Conservation (phyloP, 352 stramenopile genomes). For the Globisporangium mamillatum region DNA sequence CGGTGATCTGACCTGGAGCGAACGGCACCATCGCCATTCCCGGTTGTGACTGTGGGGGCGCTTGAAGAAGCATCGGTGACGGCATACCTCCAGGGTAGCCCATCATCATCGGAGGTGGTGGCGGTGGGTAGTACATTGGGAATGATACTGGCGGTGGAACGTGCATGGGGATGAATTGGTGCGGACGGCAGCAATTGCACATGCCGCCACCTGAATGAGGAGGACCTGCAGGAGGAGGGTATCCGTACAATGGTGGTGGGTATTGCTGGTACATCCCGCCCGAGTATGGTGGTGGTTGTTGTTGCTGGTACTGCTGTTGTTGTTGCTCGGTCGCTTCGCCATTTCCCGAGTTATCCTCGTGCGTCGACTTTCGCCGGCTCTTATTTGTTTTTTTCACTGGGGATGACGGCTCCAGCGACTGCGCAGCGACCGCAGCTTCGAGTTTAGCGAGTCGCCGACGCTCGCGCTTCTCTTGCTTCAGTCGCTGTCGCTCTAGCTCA, state of each 20-base stretch:
- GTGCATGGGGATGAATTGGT: conserved; percentile 37
- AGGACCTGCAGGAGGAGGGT: not conserved
- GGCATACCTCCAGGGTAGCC: conserved; percentile 3
- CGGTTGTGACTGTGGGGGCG: conserved; percentile 14
- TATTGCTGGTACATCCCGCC: not conserved
- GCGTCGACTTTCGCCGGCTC: not conserved
- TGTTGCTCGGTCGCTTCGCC: conserved; percentile 1
- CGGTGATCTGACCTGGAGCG: conserved; percentile 19
- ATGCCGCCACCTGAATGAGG: conserved; percentile 2
- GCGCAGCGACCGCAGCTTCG: conserved; percentile 34
- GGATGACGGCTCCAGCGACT: conserved; percentile 20
- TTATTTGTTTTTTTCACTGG: conserved; percentile 6
- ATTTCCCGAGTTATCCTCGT: not conserved
- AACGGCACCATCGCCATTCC: conserved; percentile 39
- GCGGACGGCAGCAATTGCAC: conserved; percentile 26
- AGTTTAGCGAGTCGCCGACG: conserved; percentile 32
- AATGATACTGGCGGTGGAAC: conserved; percentile 23
- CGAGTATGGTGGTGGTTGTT: not conserved
- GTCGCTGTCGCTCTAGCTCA: conserved; percentile 5
- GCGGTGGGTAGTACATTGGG: conserved; percentile 18
- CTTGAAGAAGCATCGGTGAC: conserved; percentile 17
- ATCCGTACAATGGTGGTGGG: not conserved
- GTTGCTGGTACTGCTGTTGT: not conserved
- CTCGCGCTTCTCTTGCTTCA: conserved; percentile 37
- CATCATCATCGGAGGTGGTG: conserved; percentile 12